Base-by-base conservation (phyloP, 495 filamentous ascomycete species). In the Penicillium cosmopolitanum region DNA sequence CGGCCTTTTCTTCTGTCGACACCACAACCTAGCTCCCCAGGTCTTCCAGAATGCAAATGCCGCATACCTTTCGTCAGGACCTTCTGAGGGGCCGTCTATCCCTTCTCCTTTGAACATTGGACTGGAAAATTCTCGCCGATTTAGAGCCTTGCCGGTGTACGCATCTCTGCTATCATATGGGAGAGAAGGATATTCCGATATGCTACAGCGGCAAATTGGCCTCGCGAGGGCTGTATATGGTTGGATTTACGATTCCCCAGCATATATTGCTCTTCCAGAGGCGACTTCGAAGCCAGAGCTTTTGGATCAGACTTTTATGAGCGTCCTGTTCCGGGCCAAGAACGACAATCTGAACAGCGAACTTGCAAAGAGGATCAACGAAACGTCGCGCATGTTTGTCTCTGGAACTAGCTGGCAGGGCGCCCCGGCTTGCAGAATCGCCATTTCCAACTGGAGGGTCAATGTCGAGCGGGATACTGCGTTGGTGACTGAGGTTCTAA, bases 101-200 rank as follows among this genome's bases (percentile, higher is more conserved):
- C 87, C 85, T 19, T 94, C 90, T 33, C 93, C 94, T 0, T 76
- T 97, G 15, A 94, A 97, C 73, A 87, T 93, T 55, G 91, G 93
- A 19, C 73, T 98, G 21, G 93, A 97, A 65, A 98, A 98, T 68
- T 96, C 93, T 6, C 84, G 93, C 40, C 86, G 94, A 15, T 96
- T 98, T 76, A 84, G 94, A 50, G 94, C 92, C 0, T 76, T 97
- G 18, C 94, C 94, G 0, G 91, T 92, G 4, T 97, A 97, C 62
- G 88, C 92, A 10, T 87, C 87, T 0, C 79, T 97, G 1, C 63
- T 87, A n/a, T 85, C 87, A 36, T 89, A 95, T 58, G 94, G 94
- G 4, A 77, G 79, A 10, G 65, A 79, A 9, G 93, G 92, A 3
- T 88, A 94, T 63, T 76, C 73, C 5, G 77, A 81, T 2, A 91